Base-by-base conservation (phyloP, 495 filamentous ascomycete species). In the Rhizodiscina lignyota region DNA sequence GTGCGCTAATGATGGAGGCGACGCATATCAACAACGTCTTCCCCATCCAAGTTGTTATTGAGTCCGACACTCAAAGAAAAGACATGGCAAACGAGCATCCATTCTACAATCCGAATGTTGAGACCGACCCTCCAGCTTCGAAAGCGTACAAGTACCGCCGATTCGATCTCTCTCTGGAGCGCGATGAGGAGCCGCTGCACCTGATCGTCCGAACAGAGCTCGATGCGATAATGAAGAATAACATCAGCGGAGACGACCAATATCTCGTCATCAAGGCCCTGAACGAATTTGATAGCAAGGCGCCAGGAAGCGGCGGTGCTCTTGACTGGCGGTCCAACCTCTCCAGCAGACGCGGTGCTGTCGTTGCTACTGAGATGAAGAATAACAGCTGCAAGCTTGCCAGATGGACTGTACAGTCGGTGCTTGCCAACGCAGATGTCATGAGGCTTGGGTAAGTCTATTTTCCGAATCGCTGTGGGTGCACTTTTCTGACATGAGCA, bases 21-120 rank as follows among this genome's bases (percentile, higher is more conserved):
- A 97, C 89, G 19, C 87, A 92, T 64, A 97, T 97, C 76, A 97
- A 96, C 70, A 86, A 96, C 69, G 92, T 94, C 64, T 96, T 97
- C 51, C 78, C 83, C 24, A 77, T 89, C 56, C 89, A 96, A 67
- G 82, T 83, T 34, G 83, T 96, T 39, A 56, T 72, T 43, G 89
- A 97, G 63, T 77, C 64, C 42, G 68, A 82, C 37, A 65, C 63
- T 34, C 57, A 68, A 49, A 92, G 87, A 64, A 65, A 83, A 43
- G 67, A 81, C 39, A 83, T 94, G 68, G 47, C 70, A 18, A 64
- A 93, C 62, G 79, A 83, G 43, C 94, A 97, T 63, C 89, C 89
- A 41, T 97, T 97, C 74, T 94, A 97, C 67, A 93, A 87, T 60
- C 69, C 83, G 23, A 66, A 77, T 8, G 84, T 89, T 52, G 91